Evolutionary conservation across 1,284 basidiomycete genomes (phyloP), one percentile per base, ranked within the genome.

Genomic region (Golubevia sp.): DNA sequence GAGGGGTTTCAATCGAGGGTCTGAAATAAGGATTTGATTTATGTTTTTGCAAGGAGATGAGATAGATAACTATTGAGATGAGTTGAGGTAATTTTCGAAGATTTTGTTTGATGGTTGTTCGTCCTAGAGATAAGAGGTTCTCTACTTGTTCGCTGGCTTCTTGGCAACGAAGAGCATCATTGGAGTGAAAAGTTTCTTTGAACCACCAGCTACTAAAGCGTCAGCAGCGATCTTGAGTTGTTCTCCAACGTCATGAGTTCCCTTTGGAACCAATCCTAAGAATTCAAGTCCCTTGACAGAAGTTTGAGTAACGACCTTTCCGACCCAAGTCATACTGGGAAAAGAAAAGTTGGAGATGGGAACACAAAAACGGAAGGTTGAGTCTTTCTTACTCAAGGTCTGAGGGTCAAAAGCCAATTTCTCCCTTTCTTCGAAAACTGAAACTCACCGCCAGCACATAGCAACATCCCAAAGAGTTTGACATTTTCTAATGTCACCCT

Each of bases 171-270:
- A 62, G n/a, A 79, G 61, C 74, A 81, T 81, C 80, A 82, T 84
- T 23, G 82, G 82, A 20, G 82, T 84, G 58, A 79, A 70, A 66
- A 94, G 91, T 89, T 96, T 96, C 68, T 87, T 88, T 84, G 91
- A 89, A 27, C 95, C 96, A 80, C 94, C 93, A 73, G 88, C 88
- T 24, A 96, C 92, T 7, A 97, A 87, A 1, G 92, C 88, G 50
- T 90, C 88, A 20, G 87, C 91, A 6, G 96, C 95, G 44, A 91
- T 85, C 85, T 93, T 94, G 71, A 98, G 87, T 58, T 90, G 89
- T 86, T 96, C 94, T 68, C 93, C 93, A 56, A 98, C 93, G 66
- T 93, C 90, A 83, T 88, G 90, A 0, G 97, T 99, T 49, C 96
- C 97, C 87, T 96, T 94, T 58, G 97, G 96, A 3, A 94, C 87